Base-by-base conservation (phyloP, 345 rosid genomes). In the Euphorbia pulcherrima region DNA sequence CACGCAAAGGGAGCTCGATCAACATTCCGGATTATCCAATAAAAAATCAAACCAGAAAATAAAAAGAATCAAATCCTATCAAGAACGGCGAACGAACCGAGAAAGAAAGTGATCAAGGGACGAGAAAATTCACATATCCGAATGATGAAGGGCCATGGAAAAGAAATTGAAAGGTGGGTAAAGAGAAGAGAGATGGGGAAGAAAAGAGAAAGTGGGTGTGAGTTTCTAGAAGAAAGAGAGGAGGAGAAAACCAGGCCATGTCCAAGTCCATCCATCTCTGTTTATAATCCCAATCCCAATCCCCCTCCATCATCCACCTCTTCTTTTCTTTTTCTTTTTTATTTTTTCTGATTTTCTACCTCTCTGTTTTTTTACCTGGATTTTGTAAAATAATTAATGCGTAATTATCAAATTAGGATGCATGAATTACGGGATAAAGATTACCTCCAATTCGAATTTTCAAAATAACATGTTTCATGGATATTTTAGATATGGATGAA, bases 51-150 rank as follows among this genome's bases (percentile, higher is more conserved):
- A n/a, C n/a, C n/a, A n/a, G 1, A 61, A 61, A 61, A 2, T 4
- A 11, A 41, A 2, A 57, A 41, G 39, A 11, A 44, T n/a, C 10
- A 18, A 69, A 60, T 30, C 58, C 33, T 59, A 60, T 69, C 13
- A 66, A 50, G 26, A 18, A 73, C 82, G 57, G 81, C 2, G 26
- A 18, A 71, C 83, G 60, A 81, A 81, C 86, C 85, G 53, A 69
- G 24, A 62, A 71, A 62, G 70, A 30, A 67, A 53, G 63, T 59
- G 78, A 65, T 71, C 65, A 64, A 67, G 47, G 69, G 75, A 72
- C 64, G 72, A 23, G 71, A 68, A 41, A 23, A 66, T 70, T 20
- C 68, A 69, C 20, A 81, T 86, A 82, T 84, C 69, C 69, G 73
- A 80, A 62, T 63, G 78, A 62, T 66, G 77, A 80, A 57, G 69